A percentile compares a stretch with the other conserved stretches of the same genome.
These are phyloP conservation scores for Phlebiopsis flavidoalba DNA, from an alignment of 768 basidiomycete genomes.

Conservation along the genomic window DNA sequence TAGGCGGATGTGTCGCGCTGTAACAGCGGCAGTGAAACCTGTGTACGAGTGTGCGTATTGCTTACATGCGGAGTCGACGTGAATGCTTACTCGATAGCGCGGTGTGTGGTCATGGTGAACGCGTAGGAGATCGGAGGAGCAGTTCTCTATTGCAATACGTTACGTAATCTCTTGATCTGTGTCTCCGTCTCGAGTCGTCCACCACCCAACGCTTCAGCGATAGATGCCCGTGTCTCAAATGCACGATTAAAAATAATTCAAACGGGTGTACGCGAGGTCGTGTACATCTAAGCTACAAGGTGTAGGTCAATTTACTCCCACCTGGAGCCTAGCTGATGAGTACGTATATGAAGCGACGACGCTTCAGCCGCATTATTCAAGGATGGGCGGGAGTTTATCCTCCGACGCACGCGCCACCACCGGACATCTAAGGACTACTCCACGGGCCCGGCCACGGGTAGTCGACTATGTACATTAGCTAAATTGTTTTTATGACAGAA, in stretches of 20 bases:
- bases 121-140: conserved; percentile 77
- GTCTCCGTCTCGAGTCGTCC: too few species aligned
- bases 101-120: conserved; percentile 83
- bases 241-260: conserved; percentile 98
- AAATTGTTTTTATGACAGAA: conserved; percentile 8
- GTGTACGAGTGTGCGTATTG: conserved; percentile 89
- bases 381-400: conserved; percentile 77
- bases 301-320: conserved; percentile 47
- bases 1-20: conserved; percentile 88
- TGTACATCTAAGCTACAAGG: conserved; percentile 93
- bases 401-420: conserved; percentile 60
- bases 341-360: conserved; percentile 52
- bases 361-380: conserved; percentile 74
- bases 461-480: background rate
- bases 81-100: conserved; percentile 95
- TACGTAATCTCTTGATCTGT: conserved; percentile 33
- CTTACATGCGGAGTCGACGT: conserved; percentile 97
- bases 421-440: background rate
- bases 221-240: conserved; percentile 97
- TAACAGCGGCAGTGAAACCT: conserved; percentile 48
- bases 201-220: background rate
- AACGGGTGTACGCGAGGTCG: conserved; percentile 84
- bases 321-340: background rate
- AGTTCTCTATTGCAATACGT: conserved; percentile 98
- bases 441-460: background rate